phyloP scores from a whole-genome alignment of 2,329 filamentous ascomycete species.

The Byssochlamys sp. region DNA sequence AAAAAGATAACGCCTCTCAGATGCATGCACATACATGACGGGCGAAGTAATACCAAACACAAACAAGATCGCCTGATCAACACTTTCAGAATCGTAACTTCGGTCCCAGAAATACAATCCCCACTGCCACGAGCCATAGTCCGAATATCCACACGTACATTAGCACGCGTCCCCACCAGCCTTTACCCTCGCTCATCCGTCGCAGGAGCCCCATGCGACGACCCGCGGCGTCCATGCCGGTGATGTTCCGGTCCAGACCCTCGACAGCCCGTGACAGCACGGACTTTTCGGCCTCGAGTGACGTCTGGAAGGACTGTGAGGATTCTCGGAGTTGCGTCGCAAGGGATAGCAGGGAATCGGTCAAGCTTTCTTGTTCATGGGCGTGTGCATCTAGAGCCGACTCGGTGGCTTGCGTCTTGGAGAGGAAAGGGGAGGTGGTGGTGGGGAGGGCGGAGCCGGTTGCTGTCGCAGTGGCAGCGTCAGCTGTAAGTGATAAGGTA shows the following conservation, averaged over 20 bases:
- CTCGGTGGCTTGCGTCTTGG: constrained; percentile 46
- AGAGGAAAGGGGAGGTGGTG: constrained; percentile 2
- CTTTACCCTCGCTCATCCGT: constrained; percentile 76
- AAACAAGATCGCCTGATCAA: background rate
- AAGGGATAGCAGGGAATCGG: constrained; percentile 69
- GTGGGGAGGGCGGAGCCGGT: constrained; percentile 3
- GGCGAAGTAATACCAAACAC: background rate
- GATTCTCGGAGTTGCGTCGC: constrained; percentile 67
- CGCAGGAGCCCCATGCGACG: constrained; percentile 67
- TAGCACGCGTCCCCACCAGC: constrained; percentile 75
- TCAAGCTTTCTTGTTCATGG: constrained; percentile 71
- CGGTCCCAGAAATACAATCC: constrained; percentile 76
- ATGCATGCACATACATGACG: background rate
- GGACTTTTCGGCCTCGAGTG: constrained; percentile 65
- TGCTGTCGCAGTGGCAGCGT: constrained; percentile 2
- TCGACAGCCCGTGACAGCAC: constrained; percentile 61
- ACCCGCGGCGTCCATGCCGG: constrained; percentile 65
- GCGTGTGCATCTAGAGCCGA: constrained; percentile 66
- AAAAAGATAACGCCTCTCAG: background rate
- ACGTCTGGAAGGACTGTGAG: constrained; percentile 60
- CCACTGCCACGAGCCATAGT: constrained; percentile 64
- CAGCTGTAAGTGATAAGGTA: background rate
- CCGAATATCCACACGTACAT: constrained; percentile 77
- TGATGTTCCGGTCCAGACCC: constrained; percentile 66
- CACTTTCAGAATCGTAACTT: constrained; percentile 67